Percentiles rank a stretch among this genome's conserved stretches.
These are phyloP conservation scores for Ophiostoma angusticollis DNA, from an alignment of 2,329 filamentous ascomycete species.

Conservation along the genomic window DNA sequence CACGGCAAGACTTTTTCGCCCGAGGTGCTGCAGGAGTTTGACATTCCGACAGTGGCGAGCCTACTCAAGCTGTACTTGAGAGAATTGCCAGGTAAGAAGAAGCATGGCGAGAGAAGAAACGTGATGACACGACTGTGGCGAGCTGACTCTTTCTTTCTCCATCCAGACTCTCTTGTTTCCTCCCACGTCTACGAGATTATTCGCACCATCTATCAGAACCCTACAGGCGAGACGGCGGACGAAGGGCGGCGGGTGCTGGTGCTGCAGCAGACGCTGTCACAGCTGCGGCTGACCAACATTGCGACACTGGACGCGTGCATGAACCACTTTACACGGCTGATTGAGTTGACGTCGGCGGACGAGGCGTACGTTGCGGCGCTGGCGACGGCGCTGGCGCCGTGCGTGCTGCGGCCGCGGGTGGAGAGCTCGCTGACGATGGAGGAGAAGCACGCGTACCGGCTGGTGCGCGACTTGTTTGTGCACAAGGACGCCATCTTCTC, in stretches of 20 bases:
- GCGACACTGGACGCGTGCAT: constrained; percentile 96
- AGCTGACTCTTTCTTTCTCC: background rate
- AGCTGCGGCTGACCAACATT: constrained; percentile 91
- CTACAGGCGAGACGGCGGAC: constrained; percentile 63
- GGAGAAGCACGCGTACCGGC: constrained; percentile 81
- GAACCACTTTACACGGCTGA: constrained; percentile 93
- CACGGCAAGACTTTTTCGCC: constrained; percentile 68
- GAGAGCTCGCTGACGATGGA: constrained; percentile 91
- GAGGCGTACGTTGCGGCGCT: constrained; percentile 70
- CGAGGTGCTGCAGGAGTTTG: constrained; percentile 73
- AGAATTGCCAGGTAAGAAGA: constrained; percentile 69
- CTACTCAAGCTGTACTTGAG: constrained; percentile 88
- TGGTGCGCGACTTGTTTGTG: constrained; percentile 81
- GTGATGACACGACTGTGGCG: too few relatives aligned
- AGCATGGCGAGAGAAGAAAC: background rate
- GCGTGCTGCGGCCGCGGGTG: constrained; percentile 72
- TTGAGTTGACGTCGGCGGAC: constrained; percentile 92
- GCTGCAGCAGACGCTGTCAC: constrained; percentile 87
- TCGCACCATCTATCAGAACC: constrained; percentile 86
- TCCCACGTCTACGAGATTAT: constrained; percentile 98
- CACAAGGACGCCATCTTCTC: constrained; percentile 94
- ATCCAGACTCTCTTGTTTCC: constrained; percentile 84
- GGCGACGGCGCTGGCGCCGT: constrained; percentile 64
- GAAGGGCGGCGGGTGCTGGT: constrained; percentile 66
- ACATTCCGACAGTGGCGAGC: constrained; percentile 87